These are phyloP conservation scores for Xylariales sp. DNA, from an alignment of 2,329 filamentous ascomycete species.

Conservation along the genomic window DNA sequence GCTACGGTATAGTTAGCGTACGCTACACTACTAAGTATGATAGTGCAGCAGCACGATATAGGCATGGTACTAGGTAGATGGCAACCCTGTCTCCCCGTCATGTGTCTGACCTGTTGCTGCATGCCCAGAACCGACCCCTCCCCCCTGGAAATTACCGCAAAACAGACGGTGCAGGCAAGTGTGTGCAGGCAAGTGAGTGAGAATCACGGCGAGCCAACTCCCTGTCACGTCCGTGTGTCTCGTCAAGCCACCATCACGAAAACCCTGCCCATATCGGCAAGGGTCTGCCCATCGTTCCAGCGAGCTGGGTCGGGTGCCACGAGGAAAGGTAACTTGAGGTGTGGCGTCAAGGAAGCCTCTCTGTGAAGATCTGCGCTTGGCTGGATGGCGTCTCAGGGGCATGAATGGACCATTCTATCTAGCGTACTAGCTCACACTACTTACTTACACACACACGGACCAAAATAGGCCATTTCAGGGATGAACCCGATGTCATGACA, in stretches of 20 bases:
- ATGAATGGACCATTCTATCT: neutral
- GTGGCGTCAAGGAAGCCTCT: constrained; percentile 32
- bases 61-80: neutral
- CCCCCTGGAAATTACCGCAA: constrained; percentile 26
- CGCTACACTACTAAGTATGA: neutral
- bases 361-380: constrained; percentile 27
- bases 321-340: constrained; percentile 34
- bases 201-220: constrained; percentile 23
- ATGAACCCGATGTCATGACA: constrained; percentile 14
- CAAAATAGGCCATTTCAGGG: constrained; percentile 25
- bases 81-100: constrained; percentile 26
- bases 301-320: constrained; percentile 45
- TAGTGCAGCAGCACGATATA: neutral
- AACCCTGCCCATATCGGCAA: constrained; percentile 40
- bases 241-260: constrained; percentile 34
- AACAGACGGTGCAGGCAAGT: constrained; percentile 18
- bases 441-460: constrained; percentile 6
- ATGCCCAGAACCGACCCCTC: neutral
- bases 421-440: neutral
- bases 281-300: constrained; percentile 44
- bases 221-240: constrained; percentile 32
- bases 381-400: constrained; percentile 10
- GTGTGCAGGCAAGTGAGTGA: neutral
- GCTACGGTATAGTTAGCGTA: neutral
- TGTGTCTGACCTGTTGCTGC: constrained; percentile 21